Evolutionary conservation across 1,284 basidiomycete genomes (phyloP).

Genomic region (Irpex sp.): DNA sequence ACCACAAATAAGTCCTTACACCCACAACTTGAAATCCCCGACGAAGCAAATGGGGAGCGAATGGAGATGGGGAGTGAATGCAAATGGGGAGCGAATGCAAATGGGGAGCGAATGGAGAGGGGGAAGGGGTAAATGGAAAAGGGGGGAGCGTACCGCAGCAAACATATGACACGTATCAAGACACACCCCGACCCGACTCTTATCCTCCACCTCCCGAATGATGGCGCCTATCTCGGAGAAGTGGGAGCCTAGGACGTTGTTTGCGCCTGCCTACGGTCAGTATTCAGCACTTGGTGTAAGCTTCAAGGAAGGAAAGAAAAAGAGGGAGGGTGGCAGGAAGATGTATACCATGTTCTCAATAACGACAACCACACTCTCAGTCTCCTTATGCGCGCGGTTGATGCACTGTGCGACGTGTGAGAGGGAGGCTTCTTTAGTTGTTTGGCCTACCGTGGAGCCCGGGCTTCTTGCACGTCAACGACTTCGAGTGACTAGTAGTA

Average conservation of each 20-base stretch:
- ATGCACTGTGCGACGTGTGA: constrained; percentile 70
- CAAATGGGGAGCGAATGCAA: neutral
- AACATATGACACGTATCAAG: constrained; percentile 88
- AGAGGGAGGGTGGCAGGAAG: neutral
- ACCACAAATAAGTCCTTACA: neutral
- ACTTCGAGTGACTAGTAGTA: too few species aligned
- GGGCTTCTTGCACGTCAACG: too few species aligned
- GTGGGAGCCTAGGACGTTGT: constrained; percentile 74
- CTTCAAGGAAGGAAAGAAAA: neutral
- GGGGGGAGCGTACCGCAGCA: constrained; percentile 53
- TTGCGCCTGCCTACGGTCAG: constrained; percentile 83
- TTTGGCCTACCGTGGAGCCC: constrained; percentile 71
- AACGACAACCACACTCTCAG: constrained; percentile 59
- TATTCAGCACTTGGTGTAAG: neutral
- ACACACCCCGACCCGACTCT: constrained; percentile 76
- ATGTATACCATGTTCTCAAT: constrained; percentile 79
- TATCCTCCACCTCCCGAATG: constrained; percentile 72
- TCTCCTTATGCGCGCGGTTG: constrained; percentile 74
- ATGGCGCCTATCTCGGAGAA: constrained; percentile 71
- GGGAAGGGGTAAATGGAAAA: neutral
- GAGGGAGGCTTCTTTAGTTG: constrained; percentile 60
- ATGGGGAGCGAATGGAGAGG: neutral
- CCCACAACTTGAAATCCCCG: too few species aligned
- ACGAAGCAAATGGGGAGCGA: too few species aligned
- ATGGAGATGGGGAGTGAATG: neutral